phyloP scores from a whole-genome alignment of 2,329 filamentous ascomycete genomes.

The Cercospora brassicicola region DNA sequence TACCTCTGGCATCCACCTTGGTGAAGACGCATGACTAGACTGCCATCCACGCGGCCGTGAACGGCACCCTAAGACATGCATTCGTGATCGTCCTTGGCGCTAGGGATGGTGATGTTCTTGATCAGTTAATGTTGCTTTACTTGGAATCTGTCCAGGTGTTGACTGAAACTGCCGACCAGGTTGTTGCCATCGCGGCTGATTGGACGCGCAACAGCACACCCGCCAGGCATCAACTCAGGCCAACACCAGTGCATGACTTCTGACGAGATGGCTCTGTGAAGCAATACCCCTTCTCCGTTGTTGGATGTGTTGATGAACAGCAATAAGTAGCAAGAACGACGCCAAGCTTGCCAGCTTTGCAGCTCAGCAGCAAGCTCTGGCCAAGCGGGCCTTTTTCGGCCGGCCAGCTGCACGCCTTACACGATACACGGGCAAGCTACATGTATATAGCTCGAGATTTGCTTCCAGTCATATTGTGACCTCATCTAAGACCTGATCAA shows the following conservation, averaged over 20 bases:
- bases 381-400: slow-evolving; percentile 5
- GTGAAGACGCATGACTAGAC: neutral
- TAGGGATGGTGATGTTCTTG: neutral
- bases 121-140: neutral
- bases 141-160: neutral
- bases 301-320: neutral
- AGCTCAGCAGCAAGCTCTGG: neutral
- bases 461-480: neutral
- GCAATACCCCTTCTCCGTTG: neutral
- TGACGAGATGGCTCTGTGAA: neutral
- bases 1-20: neutral
- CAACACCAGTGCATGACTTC: neutral
- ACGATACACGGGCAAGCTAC: neutral
- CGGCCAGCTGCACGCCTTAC: slow-evolving; percentile 4
- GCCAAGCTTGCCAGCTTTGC: neutral
- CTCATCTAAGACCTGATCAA: neutral
- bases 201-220: neutral
- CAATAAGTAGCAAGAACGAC: neutral
- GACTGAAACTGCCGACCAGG: neutral
- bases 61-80: neutral
- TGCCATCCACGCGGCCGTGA: neutral
- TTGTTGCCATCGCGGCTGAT: neutral
- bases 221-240: neutral
- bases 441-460: neutral
- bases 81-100: neutral